phyloP scores from a whole-genome alignment of 2,329 filamentous ascomycete genomes.

The Diaporthe citri region DNA sequence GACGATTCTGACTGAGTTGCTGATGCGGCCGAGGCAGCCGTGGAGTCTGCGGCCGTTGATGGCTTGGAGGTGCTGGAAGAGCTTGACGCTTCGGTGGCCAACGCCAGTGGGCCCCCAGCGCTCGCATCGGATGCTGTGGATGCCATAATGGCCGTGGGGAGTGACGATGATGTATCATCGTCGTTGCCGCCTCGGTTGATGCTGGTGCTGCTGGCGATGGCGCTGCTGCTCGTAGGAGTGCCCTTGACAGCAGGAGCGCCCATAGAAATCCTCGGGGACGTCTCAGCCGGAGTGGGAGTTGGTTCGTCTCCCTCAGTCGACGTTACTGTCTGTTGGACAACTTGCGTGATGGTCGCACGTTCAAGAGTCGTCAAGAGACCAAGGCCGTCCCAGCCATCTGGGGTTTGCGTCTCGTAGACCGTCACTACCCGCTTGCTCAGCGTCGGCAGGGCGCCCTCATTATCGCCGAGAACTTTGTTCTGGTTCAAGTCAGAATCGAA shows the following conservation, averaged over 20 bases:
- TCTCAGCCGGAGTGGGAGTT: conserved; percentile 43
- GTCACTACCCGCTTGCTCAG: conserved; percentile 42
- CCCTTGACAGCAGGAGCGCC: conserved; percentile 14
- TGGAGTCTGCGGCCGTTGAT: conserved; percentile 31
- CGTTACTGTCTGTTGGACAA: conserved; percentile 5
- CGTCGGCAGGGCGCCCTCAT: neutral
- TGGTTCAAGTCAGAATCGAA: neutral
- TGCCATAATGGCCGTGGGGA: conserved; percentile 30
- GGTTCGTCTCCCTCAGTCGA: conserved; percentile 40
- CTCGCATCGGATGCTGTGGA: neutral
- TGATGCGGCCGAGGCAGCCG: conserved; percentile 42
- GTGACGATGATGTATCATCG: neutral
- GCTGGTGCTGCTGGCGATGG: conserved; percentile 8
- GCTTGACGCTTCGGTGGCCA: conserved; percentile 1
- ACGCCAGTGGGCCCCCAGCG: conserved; percentile 1
- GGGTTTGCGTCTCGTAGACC: conserved; percentile 49
- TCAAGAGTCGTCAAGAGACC: conserved; percentile 36
- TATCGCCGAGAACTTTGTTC: neutral
- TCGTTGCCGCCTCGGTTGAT: neutral
- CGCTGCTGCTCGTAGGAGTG: neutral
- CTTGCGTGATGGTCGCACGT: conserved; percentile 10
- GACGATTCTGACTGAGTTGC: conserved; percentile 45
- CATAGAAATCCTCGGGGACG: conserved; percentile 40
- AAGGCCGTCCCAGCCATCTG: conserved; percentile 36
- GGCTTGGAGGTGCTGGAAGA: neutral